Base-by-base conservation (phyloP, 768 basidiomycete genomes). In the Amanita brunnescens region DNA sequence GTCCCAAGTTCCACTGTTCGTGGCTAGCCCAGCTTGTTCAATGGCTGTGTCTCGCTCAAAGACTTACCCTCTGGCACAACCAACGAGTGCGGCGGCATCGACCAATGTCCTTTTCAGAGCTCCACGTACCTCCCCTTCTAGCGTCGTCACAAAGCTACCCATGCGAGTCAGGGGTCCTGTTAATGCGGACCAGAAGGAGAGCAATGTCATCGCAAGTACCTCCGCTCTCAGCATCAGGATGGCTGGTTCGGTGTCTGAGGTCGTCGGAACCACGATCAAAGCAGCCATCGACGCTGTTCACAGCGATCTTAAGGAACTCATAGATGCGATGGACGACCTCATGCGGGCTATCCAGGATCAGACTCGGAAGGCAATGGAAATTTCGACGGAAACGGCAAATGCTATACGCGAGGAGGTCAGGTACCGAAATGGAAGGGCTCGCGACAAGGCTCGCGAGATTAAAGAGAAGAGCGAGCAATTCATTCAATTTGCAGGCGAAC, bases 291-390 rank as follows among this genome's bases (percentile, higher is more conserved):
- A 73, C 6, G 65, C 65, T n/a, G 63, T 81, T 18, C 70, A 70
- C 7, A 70, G 67, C 47, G 83, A 85, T 51, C 62, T 82, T 46
- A 68, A 73, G 18, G 82, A 83, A 55, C 67, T 85, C 16, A 61
- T 78, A 30, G 76, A 77, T 21, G 80, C 79, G 3, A 68, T 85
- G 26, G 83, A 85, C 55, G 78, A 73, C 0, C 70, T 85, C 32
- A 65, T 75, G 53, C 66, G 64, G 29, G 74, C 73, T 38, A 74
- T 84, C 47, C 71, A 70, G 9, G 69, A 67, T 46, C 80, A 83
- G 53, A 76, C 75, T 10, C 63, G 71, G 32, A 57, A 57, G 20
- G 63, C 77, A 47, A 63, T 81, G 35, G 65, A 71, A 43, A 70
- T 75, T 38, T 77, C 77, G 14, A 72, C 72, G 68, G 75, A 68